Base-by-base conservation (phyloP, 225 moss, liverwort and hornwort genomes). In the Polytrichum formosum region DNA sequence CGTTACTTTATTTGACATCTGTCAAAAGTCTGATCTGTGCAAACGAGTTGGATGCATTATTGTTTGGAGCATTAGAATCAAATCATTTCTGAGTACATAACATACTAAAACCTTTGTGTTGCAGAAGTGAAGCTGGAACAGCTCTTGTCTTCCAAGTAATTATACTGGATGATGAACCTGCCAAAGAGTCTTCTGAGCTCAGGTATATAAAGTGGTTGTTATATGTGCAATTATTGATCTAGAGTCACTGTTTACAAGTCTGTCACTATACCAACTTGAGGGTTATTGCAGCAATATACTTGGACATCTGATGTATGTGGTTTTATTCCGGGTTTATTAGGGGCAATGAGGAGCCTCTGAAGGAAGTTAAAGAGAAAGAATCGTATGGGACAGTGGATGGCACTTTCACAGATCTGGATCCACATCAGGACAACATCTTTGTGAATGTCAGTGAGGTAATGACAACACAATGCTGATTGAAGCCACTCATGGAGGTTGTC, bases 101-200 rank as follows among this genome's bases (percentile, higher is more conserved):
- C 13, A 46, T 16, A 16, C 46, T 46, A 13, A 28, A 61, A 37
- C 67, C 63, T n/a, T 62, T 66, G 67, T 80, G 61, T 65, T 77
- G 80, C 83, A 84, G 83, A 71, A 77, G 77, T 77, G 84, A 73
- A 62, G 72, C 65, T 63, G 75, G 77, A 23, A 81, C 63, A 56
- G 77, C 80, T 72, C 80, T 84, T 28, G 84, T 84, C 53, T 72
- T 81, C 56, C 84, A 84, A 70, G 72, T 84, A 58, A 64, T 84
- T 62, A 33, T 77, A 28, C 28, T 78, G 56, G 73, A 75, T n/a
- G 78, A 75, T 65, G 63, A 70, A 59, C 27, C 53, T 72, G 75
- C 66, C 46, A 70, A 35, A 23, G 66, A 70, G 46, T 67, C 78
- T 67, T 60, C 66, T 25, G 33, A 66, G 54, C 22, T 58, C 66